phyloP scores from a whole-genome alignment of 2,329 filamentous ascomycete genomes.

The Beauveria scarabaeidicola region DNA sequence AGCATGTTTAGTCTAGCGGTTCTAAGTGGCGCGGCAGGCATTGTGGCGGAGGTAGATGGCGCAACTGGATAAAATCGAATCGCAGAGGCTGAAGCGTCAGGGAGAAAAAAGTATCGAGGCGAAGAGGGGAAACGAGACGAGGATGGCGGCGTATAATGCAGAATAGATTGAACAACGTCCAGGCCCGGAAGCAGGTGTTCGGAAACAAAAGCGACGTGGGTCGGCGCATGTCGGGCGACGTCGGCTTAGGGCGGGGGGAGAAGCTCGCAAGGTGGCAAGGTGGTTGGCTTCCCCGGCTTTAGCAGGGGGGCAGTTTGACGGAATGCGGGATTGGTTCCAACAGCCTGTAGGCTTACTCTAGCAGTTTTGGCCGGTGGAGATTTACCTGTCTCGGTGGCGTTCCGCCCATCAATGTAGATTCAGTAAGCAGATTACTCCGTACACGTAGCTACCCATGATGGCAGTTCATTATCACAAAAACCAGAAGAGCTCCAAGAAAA shows the following conservation, averaged over 20 bases:
- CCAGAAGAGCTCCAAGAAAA: too few species aligned
- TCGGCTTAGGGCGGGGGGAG: constrained; percentile 29
- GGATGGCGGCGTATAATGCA: constrained; percentile 6
- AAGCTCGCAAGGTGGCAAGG: background rate
- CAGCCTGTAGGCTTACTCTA: background rate
- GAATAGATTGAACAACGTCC: constrained; percentile 1
- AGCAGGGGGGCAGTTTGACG: background rate
- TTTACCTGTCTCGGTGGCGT: background rate
- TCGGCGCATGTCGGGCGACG: constrained; percentile 23
- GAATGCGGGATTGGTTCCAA: background rate
- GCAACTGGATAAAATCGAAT: background rate
- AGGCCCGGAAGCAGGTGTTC: constrained; percentile 6
- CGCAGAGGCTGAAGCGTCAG: constrained; percentile 2
- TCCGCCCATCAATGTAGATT: too few species aligned
- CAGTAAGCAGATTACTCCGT: too few species aligned
- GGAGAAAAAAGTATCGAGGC: background rate
- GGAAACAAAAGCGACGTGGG: constrained; percentile 6
- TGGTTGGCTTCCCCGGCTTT: background rate
- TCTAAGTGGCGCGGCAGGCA: constrained; percentile 26
- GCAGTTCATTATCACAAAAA: background rate
- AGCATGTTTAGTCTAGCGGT: constrained; percentile 27
- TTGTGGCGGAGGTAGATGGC: constrained; percentile 15
- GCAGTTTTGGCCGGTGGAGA: background rate
- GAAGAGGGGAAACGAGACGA: constrained; percentile 3
- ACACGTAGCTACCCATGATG: too few species aligned